Percentiles rank a stretch among this genome's conserved stretches.
Evolutionary conservation across 495 filamentous ascomycete species (phyloP).

Genomic region (Lasiosphaeria miniovina): DNA sequence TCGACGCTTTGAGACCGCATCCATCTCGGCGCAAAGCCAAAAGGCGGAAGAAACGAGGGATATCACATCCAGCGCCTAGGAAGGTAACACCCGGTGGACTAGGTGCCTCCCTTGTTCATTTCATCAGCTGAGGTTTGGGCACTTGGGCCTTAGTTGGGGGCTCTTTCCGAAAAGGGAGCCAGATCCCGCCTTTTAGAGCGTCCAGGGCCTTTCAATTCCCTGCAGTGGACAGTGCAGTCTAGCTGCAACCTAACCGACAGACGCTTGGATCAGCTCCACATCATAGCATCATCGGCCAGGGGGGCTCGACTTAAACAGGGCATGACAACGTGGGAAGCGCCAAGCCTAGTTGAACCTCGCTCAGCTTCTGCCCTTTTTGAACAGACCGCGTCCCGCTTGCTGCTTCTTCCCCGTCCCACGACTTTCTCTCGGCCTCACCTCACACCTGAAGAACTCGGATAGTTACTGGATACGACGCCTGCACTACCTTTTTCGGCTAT

Average conservation of each 20-base stretch:
- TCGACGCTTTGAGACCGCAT: too few species aligned
- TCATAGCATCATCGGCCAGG: slow-evolving; percentile 33
- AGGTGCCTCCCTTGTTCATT: too few species aligned
- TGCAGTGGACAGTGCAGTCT: too few species aligned
- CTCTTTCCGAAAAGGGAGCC: too few species aligned
- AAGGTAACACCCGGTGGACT: too few species aligned
- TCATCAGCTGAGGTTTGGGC: too few species aligned
- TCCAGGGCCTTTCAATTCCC: too few species aligned
- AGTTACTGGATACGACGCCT: background rate
- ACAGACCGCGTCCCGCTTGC: slow-evolving; percentile 7
- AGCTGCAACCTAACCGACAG: background rate
- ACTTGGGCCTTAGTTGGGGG: too few species aligned
- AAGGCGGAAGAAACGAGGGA: too few species aligned
- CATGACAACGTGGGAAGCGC: slow-evolving; percentile 29
- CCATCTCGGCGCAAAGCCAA: too few species aligned
- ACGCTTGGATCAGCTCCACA: slow-evolving; percentile 25
- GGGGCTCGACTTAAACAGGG: slow-evolving; percentile 10
- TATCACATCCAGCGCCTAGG: too few species aligned
- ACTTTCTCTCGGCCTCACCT: background rate
- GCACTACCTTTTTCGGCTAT: background rate
- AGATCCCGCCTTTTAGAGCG: too few species aligned
- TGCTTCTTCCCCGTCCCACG: background rate
- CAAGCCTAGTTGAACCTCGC: slow-evolving; percentile 23
- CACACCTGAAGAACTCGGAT: background rate
- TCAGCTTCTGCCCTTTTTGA: slow-evolving; percentile 19